Evolutionary conservation across 2,329 filamentous ascomycete species (phyloP).

Genomic region (Hypoxylon rubiginosum): DNA sequence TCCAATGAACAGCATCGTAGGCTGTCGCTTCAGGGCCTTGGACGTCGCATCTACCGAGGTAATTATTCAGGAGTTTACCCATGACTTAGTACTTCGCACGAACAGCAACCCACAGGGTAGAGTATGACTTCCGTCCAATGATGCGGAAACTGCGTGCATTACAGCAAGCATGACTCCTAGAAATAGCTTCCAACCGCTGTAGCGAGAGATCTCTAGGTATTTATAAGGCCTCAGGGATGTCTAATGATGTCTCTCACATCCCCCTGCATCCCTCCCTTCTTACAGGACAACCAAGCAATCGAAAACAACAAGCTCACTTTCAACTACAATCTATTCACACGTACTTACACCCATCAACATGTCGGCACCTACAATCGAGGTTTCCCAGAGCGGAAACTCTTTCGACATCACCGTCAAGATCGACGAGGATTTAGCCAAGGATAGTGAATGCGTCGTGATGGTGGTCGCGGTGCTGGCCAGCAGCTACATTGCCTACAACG

Average conservation of each 20-base stretch:
- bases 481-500: not conserved
- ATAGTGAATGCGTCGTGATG: constrained; percentile 4
- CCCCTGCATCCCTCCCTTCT: not conserved
- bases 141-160: not conserved
- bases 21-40: not conserved
- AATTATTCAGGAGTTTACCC: not conserved
- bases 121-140: not conserved
- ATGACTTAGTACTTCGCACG: not conserved
- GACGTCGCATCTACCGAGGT: not conserved
- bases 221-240: not conserved
- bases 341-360: not conserved
- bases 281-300: not conserved
- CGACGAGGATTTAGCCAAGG: not conserved
- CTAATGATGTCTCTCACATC: not conserved
- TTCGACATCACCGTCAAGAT: not conserved
- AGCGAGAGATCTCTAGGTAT: not conserved
- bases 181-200: not conserved
- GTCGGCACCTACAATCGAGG: not conserved
- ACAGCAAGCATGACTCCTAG: not conserved
- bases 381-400: not conserved
- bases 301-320: not conserved
- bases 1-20: not conserved
- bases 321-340: not conserved
- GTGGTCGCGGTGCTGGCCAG: not conserved
- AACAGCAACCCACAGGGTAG: not conserved